Base-by-base conservation (phyloP, 1,139 yeast genomes). In the Williopsis jadinii region DNA sequence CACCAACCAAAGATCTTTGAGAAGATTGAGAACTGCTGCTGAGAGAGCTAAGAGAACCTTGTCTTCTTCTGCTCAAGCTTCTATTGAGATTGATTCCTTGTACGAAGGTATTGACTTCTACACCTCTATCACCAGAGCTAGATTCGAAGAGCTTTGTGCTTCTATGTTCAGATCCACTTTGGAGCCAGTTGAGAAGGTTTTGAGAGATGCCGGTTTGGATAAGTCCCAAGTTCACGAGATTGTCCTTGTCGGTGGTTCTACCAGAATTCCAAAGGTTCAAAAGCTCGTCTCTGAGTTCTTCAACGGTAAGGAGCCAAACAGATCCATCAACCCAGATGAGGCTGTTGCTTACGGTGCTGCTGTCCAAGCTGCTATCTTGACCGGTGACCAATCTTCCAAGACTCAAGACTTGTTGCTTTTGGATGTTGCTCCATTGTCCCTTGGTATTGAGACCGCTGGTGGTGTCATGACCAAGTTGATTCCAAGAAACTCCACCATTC, bases 391-490 rank as follows among this genome's bases (percentile, higher is more conserved):
- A 41, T 52, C 56, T 50, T 81, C 90, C 44, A 71, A 71, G 68
- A 80, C 94, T 55, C 90, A 84, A 74, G 95, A 84, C 40, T 41
- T 44, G 42, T 37, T 44, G 39, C 38, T 44, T 38, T 35, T 44
- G 35, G 47, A 44, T 41, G 47, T 38, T 33, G 85, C 85, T 58
- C 95, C 95, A 62, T 76, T 85, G 63, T 84, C 95, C 43, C 72
- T 85, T 56, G 95, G 95, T 77, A 85, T 85, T 64, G 95, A 85
- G 74, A 85, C 95, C 61, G 88, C 90, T 73, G 95, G 95, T 69
- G 95, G 95, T 73, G 90, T 85, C 64, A 84, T 85, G 78, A 86
- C 95, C 64, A 81, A 87, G 71, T 82, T 85, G 67, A 85, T 85
- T 63, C 85, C 90, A 64, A 80, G 95, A 75, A 85, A 85, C 82